A percentile compares a stretch with the other conserved stretches of the same genome.
Evolutionary conservation across 495 filamentous ascomycete genomes (phyloP).

Genomic region (Penicillium coprophilum): DNA sequence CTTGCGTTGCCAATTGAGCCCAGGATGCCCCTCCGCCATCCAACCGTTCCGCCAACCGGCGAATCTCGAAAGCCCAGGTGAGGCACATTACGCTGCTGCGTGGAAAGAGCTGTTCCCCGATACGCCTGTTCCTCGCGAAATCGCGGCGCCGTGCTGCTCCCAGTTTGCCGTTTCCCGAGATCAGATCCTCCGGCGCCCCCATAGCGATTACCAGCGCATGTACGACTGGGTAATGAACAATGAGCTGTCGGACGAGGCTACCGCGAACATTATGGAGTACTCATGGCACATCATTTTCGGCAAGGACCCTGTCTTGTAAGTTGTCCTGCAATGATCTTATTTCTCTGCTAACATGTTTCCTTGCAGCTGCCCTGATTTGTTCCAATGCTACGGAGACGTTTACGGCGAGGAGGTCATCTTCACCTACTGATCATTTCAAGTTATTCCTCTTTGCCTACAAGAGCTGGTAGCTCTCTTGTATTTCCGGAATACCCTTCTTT

Average conservation of each 20-base stretch:
- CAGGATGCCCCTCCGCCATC: slow-evolving; percentile 44
- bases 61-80: slow-evolving; percentile 54
- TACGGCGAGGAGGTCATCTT: slow-evolving; percentile 39
- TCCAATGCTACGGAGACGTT: slow-evolving; percentile 49
- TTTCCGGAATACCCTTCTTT: background rate
- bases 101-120: slow-evolving; percentile 47
- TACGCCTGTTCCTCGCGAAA: slow-evolving; percentile 43
- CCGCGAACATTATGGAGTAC: slow-evolving; percentile 52
- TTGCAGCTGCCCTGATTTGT: slow-evolving; percentile 44
- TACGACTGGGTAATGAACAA: slow-evolving; percentile 60
- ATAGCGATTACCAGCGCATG: slow-evolving; percentile 55
- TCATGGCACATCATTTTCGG: slow-evolving; percentile 58
- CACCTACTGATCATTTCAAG: background rate
- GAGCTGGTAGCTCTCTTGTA: background rate
- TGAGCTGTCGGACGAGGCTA: slow-evolving; percentile 45
- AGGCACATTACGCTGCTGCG: slow-evolving; percentile 41
- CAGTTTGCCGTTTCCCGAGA: slow-evolving; percentile 66
- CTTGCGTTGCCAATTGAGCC: slow-evolving; percentile 42
- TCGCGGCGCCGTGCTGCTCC: slow-evolving; percentile 62
- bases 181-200: slow-evolving; percentile 47
- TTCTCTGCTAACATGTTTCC: slow-evolving; percentile 12
- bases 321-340: background rate
- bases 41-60: slow-evolving; percentile 42
- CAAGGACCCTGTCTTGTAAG: slow-evolving; percentile 51
- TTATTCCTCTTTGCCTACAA: background rate